Percentiles rank a stretch among this genome's conserved stretches.
phyloP scores from a whole-genome alignment of 2,329 filamentous ascomycete genomes.

The Thelonectria rubi region DNA sequence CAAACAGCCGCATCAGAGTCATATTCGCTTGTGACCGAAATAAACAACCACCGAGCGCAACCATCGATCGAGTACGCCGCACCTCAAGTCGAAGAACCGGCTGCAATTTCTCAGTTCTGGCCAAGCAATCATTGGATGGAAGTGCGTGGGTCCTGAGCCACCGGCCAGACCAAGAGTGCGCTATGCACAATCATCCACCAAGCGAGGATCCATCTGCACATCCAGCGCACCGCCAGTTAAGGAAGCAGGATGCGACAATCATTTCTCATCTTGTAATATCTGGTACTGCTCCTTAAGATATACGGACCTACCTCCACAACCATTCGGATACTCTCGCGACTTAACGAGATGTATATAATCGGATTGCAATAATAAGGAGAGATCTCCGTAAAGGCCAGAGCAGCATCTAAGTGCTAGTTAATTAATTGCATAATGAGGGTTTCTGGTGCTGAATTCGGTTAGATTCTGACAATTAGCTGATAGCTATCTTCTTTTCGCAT shows the following conservation, averaged over 20 bases:
- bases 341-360: conserved; percentile 36
- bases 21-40: no score
- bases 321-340: conserved; percentile 29
- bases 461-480: conserved; percentile 25
- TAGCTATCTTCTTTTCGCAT: conserved; percentile 34
- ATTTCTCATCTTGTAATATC: conserved; percentile 23
- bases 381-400: conserved; percentile 19
- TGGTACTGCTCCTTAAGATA: conserved; percentile 29
- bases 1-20: conserved; percentile 9
- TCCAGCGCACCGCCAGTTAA: conserved; percentile 20
- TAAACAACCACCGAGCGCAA: no score
- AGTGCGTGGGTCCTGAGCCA: conserved; percentile 21
- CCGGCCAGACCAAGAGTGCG: conserved; percentile 10
- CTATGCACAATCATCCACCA: conserved; percentile 21
- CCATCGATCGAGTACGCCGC: conserved; percentile 15
- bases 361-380: conserved; percentile 27
- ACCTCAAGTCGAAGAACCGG: conserved; percentile 22
- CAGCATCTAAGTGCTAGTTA: conserved; percentile 24
- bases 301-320: conserved; percentile 27
- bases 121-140: conserved; percentile 22
- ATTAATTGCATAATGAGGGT: conserved; percentile 32
- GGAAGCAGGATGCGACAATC: conserved; percentile 13
- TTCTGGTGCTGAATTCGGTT: conserved; percentile 32
- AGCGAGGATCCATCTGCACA: conserved; percentile 21
- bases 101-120: conserved; percentile 27